Conservation (phyloP, 1,284 basidiomycete species). For the Ustilago hordei region DNA sequence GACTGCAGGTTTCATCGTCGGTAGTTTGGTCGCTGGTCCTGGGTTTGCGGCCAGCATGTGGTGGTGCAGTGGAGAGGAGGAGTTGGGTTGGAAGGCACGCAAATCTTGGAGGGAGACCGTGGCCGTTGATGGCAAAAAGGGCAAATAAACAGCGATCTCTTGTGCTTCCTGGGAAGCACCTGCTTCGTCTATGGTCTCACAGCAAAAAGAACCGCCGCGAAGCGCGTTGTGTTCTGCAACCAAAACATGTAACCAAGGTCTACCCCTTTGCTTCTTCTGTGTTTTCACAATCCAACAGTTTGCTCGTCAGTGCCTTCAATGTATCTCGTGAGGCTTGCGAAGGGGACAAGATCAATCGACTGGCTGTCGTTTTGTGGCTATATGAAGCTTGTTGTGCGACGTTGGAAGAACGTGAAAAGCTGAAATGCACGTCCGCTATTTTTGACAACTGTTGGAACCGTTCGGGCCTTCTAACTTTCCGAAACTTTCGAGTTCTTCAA, state of each 20-base stretch:
- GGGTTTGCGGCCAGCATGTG: slow-evolving; percentile 55
- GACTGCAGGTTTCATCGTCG: slow-evolving; percentile 25
- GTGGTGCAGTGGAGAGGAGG: slow-evolving; percentile 59
- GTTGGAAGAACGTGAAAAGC: slow-evolving; percentile 15
- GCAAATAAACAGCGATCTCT: slow-evolving; percentile 15
- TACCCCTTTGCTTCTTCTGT: not conserved
- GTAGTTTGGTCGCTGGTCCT: slow-evolving; percentile 38
- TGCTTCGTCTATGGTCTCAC: no score
- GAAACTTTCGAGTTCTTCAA: not conserved
- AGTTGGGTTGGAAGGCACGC: slow-evolving; percentile 55
- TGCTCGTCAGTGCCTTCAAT: not conserved
- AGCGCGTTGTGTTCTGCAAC: not conserved
- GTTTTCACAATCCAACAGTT: not conserved
- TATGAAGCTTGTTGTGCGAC: not conserved
- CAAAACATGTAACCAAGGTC: not conserved
- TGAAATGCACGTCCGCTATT: slow-evolving; percentile 1
- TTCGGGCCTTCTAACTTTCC: slow-evolving; percentile 1
- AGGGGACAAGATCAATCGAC: not conserved
- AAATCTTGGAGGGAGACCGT: slow-evolving; percentile 54
- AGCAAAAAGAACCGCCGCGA: not conserved
- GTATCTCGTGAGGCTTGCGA: not conserved
- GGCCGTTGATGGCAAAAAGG: slow-evolving; percentile 53
- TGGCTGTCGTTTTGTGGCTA: not conserved
- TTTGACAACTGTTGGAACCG: slow-evolving; percentile 12
- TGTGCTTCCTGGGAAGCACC: no score